Evolutionary conservation across 169 alveolate genomes (phyloP).

Genomic region (Plasmodium ovale): DNA sequence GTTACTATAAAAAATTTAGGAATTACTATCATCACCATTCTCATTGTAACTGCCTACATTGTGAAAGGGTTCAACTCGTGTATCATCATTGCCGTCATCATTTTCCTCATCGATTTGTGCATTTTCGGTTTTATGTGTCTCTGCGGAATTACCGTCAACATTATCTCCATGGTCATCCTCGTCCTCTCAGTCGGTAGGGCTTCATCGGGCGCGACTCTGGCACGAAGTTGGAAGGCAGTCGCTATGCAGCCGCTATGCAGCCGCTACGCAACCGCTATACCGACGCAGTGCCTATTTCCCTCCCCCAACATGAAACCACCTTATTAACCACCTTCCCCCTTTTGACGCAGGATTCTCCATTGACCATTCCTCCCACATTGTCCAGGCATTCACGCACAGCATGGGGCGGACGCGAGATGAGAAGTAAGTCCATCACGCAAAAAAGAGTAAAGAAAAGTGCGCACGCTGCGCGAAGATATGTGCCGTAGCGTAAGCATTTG

Average conservation of each 20-base stretch:
- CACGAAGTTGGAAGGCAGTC: too few species aligned
- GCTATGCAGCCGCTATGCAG: too few species aligned
- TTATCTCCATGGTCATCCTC: slow-evolving; percentile 89
- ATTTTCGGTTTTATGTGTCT: slow-evolving; percentile 88
- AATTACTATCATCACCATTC: slow-evolving; percentile 38
- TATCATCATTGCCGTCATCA: slow-evolving; percentile 79
- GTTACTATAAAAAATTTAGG: slow-evolving; percentile 50
- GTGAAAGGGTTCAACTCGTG: slow-evolving; percentile 83
- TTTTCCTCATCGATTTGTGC: slow-evolving; percentile 84
- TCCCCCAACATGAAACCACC: neutral
- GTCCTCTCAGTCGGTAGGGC: slow-evolving; percentile 86
- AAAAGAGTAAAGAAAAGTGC: too few species aligned
- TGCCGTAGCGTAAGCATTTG: too few species aligned
- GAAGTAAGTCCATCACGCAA: too few species aligned
- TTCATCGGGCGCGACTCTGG: neutral
- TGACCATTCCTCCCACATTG: slow-evolving; percentile 89
- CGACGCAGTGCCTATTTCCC: neutral
- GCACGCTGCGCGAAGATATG: too few species aligned
- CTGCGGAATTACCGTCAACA: slow-evolving; percentile 87
- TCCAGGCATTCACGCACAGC: slow-evolving; percentile 88
- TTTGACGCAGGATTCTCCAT: slow-evolving; percentile 82
- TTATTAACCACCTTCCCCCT: neutral
- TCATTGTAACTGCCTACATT: slow-evolving; percentile 82
- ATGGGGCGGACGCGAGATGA: slow-evolving; percentile 84
- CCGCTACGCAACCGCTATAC: too few species aligned